Evolutionary conservation across 164 flowering plant genomes (phyloP).

Genomic region (Echeveria elegans): DNA sequence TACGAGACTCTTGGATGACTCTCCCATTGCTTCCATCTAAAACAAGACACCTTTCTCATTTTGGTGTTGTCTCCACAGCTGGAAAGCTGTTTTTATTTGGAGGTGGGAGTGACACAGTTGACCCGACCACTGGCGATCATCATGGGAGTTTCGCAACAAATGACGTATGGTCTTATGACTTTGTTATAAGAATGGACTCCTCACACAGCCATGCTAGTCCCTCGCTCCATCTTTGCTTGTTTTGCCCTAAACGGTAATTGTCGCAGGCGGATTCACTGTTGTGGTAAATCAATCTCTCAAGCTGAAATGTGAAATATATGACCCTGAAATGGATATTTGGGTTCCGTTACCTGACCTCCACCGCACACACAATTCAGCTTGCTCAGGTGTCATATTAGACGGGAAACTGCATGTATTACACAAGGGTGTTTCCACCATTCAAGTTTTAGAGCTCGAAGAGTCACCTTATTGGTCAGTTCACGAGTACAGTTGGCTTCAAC

Average conservation of each 20-base stretch:
- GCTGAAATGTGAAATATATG: constrained; percentile 82
- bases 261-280: constrained; percentile 91
- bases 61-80: constrained; percentile 67
- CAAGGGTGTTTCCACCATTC: constrained; percentile 74
- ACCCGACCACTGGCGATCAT: constrained; percentile 85
- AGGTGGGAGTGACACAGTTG: constrained; percentile 91
- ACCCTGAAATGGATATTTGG: constrained; percentile 81
- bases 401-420: constrained; percentile 81
- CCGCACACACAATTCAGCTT: constrained; percentile 68
- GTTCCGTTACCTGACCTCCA: constrained; percentile 64
- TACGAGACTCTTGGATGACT: constrained; percentile 72
- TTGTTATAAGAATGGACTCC: constrained; percentile 50
- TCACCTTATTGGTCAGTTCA: constrained; percentile 52
- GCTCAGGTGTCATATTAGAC: constrained; percentile 63
- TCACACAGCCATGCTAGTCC: constrained; percentile 69
- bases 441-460: constrained; percentile 42
- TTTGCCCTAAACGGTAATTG: constrained; percentile 76
- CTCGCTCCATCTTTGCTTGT: constrained; percentile 95
- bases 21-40: constrained; percentile 81
- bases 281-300: constrained; percentile 69
- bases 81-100: constrained; percentile 90
- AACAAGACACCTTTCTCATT: constrained; percentile 72
- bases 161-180: constrained; percentile 91
- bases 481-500: constrained; percentile 75
- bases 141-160: constrained; percentile 87